phyloP scores from a whole-genome alignment of 139 green algal genomes.

The Limnomonas spitsbergensis region DNA sequence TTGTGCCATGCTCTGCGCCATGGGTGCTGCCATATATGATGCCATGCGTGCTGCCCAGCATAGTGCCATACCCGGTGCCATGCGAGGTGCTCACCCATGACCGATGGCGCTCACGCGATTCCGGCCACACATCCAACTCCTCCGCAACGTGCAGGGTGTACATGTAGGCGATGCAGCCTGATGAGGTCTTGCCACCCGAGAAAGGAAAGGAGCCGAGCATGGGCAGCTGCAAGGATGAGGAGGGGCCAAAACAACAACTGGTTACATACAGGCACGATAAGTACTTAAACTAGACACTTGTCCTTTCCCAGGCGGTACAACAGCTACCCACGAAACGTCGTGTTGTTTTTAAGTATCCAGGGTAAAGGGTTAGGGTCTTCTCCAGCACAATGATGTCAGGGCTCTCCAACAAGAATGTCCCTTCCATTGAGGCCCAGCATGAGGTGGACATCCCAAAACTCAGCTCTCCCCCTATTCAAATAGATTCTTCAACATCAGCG shows the following conservation, averaged over 20 bases:
- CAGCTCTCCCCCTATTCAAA: too few relatives aligned
- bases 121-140: slow-evolving; percentile 82
- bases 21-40: background rate
- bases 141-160: slow-evolving; percentile 78
- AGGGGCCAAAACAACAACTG: background rate
- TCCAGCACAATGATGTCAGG: too few relatives aligned
- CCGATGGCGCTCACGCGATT: slow-evolving; percentile 60
- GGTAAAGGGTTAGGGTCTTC: too few relatives aligned
- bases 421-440: too few relatives aligned
- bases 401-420: too few relatives aligned
- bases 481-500: too few relatives aligned
- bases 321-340: too few relatives aligned
- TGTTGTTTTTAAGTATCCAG: too few relatives aligned
- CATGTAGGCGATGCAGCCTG: slow-evolving; percentile 28
- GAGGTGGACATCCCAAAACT: too few relatives aligned
- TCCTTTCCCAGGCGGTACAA: too few relatives aligned
- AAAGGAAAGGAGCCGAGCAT: slow-evolving; percentile 74
- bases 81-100: slow-evolving; percentile 66
- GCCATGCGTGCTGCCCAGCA: background rate
- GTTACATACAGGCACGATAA: too few relatives aligned
- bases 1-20: background rate
- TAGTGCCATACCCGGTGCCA: background rate
- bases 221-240: slow-evolving; percentile 51
- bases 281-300: too few relatives aligned
- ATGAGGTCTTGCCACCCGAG: slow-evolving; percentile 45